Base-by-base conservation (phyloP, 768 basidiomycete genomes). In the Tulasnella sp. region DNA sequence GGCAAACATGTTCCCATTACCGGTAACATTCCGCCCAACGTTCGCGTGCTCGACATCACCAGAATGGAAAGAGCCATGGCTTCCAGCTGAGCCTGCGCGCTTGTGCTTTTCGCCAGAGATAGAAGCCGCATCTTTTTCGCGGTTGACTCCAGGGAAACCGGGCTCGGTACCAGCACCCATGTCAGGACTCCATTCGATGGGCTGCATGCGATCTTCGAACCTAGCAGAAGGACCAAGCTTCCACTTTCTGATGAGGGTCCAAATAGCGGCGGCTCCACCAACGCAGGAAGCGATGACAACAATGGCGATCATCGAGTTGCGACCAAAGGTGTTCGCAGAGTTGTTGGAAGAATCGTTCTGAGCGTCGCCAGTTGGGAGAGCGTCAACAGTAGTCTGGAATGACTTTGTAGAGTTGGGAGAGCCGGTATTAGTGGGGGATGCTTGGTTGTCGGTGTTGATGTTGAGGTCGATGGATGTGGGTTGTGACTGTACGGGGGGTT, bases 191-290 rank as follows among this genome's bases (percentile, higher is more conserved):
- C 86, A 91, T 71, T 89, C 82, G 66, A 91, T 87, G 59, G 90
- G 88, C 59, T 84, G 79, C 72, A 93, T 79, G 62, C 88, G 86
- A 60, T 81, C 79, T 64, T 87, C 84, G 67, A 91, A 91, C 63
- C 78, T 76, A 65, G 78, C 75, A 29, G 88, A 90, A 57, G 84
- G 80, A 53, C 79, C 80, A 65, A 91, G 81, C 72, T 90, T 89
- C 84, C 86, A 90, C 69, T 91, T 90, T 72, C 89, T 83, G 74
- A 91, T 85, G 65, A 89, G 71, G 46, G 88, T 92, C 89, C 89
- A 93, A 61, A 84, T 73, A 63, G 90, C 80, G 57, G 77, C 76
- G 50, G 83, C 66, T 29, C 76, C 83, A 50, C 80, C 89, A 40
- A 90, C 63, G 43, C 74, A 79, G 5, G 82, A 75, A 3, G 78